These are phyloP conservation scores for Ustulina deusta DNA, from an alignment of 2,329 filamentous ascomycete species.

Conservation along the genomic window DNA sequence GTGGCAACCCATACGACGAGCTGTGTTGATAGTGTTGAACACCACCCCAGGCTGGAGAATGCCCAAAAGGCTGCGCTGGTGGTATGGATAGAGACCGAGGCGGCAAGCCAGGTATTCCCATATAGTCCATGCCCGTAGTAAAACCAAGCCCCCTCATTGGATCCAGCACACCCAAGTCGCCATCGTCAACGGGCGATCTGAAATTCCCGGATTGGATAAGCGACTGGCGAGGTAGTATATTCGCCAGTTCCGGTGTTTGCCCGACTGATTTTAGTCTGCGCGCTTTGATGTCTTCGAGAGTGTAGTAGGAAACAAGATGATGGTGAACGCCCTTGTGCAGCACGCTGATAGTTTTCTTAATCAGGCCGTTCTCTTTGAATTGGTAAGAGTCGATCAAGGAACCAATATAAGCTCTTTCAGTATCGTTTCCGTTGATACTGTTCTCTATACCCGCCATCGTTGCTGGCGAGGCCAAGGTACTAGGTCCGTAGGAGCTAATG, in stretches of 20 bases:
- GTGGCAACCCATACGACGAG: conserved; percentile 29
- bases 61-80: conserved; percentile 8
- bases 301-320: conserved; percentile 92
- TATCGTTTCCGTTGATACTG: conserved; percentile 15
- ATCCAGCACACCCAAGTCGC: conserved; percentile 33
- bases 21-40: conserved; percentile 15
- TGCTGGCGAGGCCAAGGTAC: not conserved
- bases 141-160: not conserved
- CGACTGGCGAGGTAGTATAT: conserved; percentile 67
- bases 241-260: conserved; percentile 62
- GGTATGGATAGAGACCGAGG: conserved; percentile 43
- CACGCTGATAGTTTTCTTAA: conserved; percentile 94
- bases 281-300: conserved; percentile 78
- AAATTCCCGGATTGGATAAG: conserved; percentile 74
- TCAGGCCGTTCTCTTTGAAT: conserved; percentile 83
- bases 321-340: conserved; percentile 79
- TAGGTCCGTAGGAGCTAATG: conserved; percentile 23
- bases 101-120: conserved; percentile 19
- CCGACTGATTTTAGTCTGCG: conserved; percentile 70
- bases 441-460: not conserved
- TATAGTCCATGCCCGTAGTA: not conserved
- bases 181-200: conserved; percentile 72
- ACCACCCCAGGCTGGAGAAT: conserved; percentile 27
- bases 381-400: conserved; percentile 90
- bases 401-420: conserved; percentile 69